These are phyloP conservation scores for Imleria badia DNA, from an alignment of 768 basidiomycete species.

Conservation along the genomic window DNA sequence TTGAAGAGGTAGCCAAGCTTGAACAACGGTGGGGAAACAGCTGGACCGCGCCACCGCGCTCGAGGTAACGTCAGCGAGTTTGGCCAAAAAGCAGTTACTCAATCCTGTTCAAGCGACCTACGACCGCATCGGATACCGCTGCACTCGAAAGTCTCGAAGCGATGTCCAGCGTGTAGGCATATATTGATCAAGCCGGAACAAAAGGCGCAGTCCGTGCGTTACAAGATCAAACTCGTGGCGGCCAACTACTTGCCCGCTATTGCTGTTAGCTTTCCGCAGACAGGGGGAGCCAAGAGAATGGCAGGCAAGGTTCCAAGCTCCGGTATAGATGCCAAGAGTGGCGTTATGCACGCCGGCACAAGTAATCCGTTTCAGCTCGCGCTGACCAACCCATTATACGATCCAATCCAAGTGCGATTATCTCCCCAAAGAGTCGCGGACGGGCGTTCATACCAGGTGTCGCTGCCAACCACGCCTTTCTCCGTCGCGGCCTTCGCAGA, in stretches of 20 bases:
- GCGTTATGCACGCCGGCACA: constrained; percentile 64
- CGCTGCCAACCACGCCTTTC: constrained; percentile 76
- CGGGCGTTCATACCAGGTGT: constrained; percentile 61
- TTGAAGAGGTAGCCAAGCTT: constrained; percentile 63
- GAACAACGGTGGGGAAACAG: constrained; percentile 82
- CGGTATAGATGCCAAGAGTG: constrained; percentile 37
- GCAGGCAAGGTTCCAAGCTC: constrained; percentile 36
- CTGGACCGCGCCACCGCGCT: constrained; percentile 68
- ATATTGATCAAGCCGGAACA: constrained; percentile 98
- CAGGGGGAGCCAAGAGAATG: constrained; percentile 39
- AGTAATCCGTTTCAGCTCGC: constrained; percentile 89
- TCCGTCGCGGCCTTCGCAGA: constrained; percentile 89
- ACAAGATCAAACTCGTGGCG: constrained; percentile 97
- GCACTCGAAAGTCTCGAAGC: constrained; percentile 92
- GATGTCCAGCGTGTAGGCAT: constrained; percentile 91
- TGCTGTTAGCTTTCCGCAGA: constrained; percentile 64
- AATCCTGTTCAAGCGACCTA: constrained; percentile 56
- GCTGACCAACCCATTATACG: constrained; percentile 93
- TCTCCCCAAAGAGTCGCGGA: constrained; percentile 64
- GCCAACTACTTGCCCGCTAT: constrained; percentile 92
- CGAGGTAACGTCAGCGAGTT: constrained; percentile 43
- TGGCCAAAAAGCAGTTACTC: not conserved
- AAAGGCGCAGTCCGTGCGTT: constrained; percentile 90
- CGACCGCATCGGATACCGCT: constrained; percentile 89
- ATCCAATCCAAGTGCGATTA: constrained; percentile 90